phyloP scores from a whole-genome alignment of 2,329 filamentous ascomycete species.

The Aspergillus amoenus region DNA sequence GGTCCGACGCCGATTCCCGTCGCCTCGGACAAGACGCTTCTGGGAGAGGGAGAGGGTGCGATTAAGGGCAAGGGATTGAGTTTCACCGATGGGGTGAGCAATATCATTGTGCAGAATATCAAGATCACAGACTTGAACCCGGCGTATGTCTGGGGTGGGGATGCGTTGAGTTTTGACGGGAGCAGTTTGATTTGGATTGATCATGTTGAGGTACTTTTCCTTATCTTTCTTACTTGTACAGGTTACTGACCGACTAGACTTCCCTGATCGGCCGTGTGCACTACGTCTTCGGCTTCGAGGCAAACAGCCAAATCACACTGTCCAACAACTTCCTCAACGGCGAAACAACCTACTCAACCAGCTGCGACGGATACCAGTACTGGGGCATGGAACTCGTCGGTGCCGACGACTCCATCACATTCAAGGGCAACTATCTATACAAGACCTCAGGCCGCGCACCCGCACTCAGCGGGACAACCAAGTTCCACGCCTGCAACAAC shows the following conservation, averaged over 20 bases:
- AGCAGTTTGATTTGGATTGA: constrained; percentile 49
- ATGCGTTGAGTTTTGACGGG: constrained; percentile 54
- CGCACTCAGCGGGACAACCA: constrained; percentile 54
- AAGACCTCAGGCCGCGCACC: constrained; percentile 56
- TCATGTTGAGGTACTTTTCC: constrained; percentile 36
- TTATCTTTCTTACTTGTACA: no score
- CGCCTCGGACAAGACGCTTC: constrained; percentile 55
- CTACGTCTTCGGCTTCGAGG: constrained; percentile 40
- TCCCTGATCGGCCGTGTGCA: constrained; percentile 49
- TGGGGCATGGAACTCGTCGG: constrained; percentile 55
- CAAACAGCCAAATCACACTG: constrained; percentile 48
- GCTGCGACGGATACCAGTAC: constrained; percentile 59
- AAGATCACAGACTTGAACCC: constrained; percentile 54
- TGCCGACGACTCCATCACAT: constrained; percentile 54
- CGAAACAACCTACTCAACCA: constrained; percentile 52
- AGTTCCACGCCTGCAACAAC: constrained; percentile 50
- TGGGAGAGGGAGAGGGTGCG: constrained; percentile 50
- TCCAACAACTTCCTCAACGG: constrained; percentile 49
- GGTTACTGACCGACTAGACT: neutral
- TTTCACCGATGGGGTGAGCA: constrained; percentile 43
- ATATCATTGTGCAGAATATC: constrained; percentile 61
- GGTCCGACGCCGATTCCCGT: constrained; percentile 50
- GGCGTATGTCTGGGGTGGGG: constrained; percentile 58
- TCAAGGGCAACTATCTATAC: constrained; percentile 58
- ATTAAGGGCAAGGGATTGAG: constrained; percentile 57